These are phyloP conservation scores for Saprolegnia parasitica DNA, from an alignment of 352 stramenopile species.

Conservation along the genomic window DNA sequence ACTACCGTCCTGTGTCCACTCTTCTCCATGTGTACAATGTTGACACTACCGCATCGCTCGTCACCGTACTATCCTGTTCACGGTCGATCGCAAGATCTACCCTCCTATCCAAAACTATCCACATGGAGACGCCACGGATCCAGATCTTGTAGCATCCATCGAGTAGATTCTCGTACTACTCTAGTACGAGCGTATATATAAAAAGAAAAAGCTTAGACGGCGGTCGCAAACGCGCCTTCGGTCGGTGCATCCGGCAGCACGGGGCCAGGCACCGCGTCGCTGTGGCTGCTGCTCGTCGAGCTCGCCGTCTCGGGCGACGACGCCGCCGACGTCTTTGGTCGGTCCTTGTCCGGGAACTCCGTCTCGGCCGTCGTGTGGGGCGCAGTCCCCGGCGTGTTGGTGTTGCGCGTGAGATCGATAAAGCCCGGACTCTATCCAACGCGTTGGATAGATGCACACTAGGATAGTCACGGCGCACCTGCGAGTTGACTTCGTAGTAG, in stretches of 20 bases:
- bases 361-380: not conserved
- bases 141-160: too few relatives aligned
- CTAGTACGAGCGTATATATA: not conserved
- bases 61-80: too few relatives aligned
- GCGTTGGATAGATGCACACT: not conserved
- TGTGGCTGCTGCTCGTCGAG: not conserved
- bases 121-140: too few relatives aligned
- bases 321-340: not conserved
- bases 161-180: too few relatives aligned
- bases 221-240: slow-evolving; percentile 6
- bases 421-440: slow-evolving; percentile 9
- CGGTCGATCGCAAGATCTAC: too few relatives aligned
- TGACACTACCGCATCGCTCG: too few relatives aligned
- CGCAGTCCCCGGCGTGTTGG: slow-evolving; percentile 13
- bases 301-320: not conserved
- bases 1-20: too few relatives aligned
- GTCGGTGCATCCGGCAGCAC: not conserved
- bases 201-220: not conserved
- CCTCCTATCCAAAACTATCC: too few relatives aligned
- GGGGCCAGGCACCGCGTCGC: not conserved
- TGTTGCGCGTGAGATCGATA: slow-evolving; percentile 16
- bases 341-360: not conserved
- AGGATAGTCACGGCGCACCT: slow-evolving; percentile 8
- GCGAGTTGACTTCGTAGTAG: slow-evolving; percentile 79
- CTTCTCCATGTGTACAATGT: too few relatives aligned